Conservation (phyloP, 108 stramenopile species). For the Nitzschia sp. region DNA sequence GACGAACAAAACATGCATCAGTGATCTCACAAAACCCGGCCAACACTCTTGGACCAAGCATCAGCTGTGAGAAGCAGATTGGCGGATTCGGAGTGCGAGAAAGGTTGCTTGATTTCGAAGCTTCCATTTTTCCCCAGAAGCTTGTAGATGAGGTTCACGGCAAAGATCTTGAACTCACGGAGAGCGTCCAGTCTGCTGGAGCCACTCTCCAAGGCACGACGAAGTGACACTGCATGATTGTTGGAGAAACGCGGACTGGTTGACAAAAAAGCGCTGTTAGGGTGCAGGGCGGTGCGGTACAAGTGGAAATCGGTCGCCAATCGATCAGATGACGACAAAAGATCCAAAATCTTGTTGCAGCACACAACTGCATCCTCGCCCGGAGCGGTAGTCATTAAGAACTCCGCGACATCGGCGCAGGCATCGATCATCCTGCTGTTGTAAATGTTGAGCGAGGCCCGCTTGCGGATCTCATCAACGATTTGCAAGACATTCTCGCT, state of each 20-base stretch:
- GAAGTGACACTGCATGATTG: conserved; percentile 21
- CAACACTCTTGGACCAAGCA: conserved; percentile 39
- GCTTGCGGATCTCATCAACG: conserved; percentile 17
- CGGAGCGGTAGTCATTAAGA: conserved; percentile 67
- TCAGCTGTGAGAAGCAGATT: conserved; percentile 38
- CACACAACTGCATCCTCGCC: conserved; percentile 22
- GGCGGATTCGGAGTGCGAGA: conserved; percentile 16
- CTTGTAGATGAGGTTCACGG: conserved; percentile 54
- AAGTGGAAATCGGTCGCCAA: conserved; percentile 47
- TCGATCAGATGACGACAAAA: conserved; percentile 36
- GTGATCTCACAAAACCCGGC: neutral
- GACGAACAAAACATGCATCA: no score
- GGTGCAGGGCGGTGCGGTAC: conserved; percentile 57
- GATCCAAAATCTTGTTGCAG: conserved; percentile 34
- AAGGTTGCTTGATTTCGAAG: conserved; percentile 20
- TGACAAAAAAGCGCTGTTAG: conserved; percentile 8
- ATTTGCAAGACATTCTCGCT: conserved; percentile 15
- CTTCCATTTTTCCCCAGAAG: conserved; percentile 35
- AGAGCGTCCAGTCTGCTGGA: conserved; percentile 42
- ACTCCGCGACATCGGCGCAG: conserved; percentile 40
- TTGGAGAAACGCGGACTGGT: neutral
- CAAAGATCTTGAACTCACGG: conserved; percentile 58
- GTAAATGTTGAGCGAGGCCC: neutral
- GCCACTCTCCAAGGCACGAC: conserved; percentile 13
- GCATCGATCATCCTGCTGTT: conserved; percentile 21